Evolutionary conservation across 768 basidiomycete species (phyloP), one percentile per base, ranked within the genome.

Genomic region (Suillus brevipes): DNA sequence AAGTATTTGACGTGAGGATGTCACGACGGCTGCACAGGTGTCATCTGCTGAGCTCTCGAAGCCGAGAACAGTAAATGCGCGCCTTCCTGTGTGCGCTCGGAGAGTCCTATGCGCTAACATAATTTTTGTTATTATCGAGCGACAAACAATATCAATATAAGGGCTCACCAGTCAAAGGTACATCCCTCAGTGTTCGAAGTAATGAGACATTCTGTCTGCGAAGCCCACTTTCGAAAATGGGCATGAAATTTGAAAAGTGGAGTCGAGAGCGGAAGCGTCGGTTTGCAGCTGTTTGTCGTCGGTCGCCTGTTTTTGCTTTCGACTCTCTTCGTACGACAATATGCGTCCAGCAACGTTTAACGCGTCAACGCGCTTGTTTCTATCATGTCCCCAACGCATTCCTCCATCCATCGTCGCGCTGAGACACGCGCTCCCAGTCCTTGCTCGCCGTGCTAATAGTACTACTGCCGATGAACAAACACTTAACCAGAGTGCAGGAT

Each of bases 31-130:
- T 18, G 89, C 94, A 70, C 95, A 97, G 1, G 95, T 92, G 73
- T 99, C 97, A 75, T 99, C 97, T 16, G 95, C 94, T 14, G 94
- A 95, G 2, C 90, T 89, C 76, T 97, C 95, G 43, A 97, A 71
- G 9, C 87, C 90, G 9, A 93, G 83, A 16, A 92, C 87, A 1
- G 86, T 90, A 71, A 92, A 87, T 25, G 38, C 16, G 28, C 72
- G 70, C 58, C 23, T 42, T 42, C 58, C 58, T 12, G 25, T 59
- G 28, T 18, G 58, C 25, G 25, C 38, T 59, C 18, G 58, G 40
- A 42, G 20, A 10, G 58, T 20, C 38, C 8, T 59, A 59, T 43
- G 40, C 12, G 25, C 58, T 59, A 28, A 42, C 25, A 6, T 20
- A 12, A 6, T 9, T 13, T 36, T 42, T 20, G 40, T 42, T 42